Evolutionary conservation across 2,329 filamentous ascomycete genomes (phyloP).

Genomic region (Allantophomopsis cytisporea): DNA sequence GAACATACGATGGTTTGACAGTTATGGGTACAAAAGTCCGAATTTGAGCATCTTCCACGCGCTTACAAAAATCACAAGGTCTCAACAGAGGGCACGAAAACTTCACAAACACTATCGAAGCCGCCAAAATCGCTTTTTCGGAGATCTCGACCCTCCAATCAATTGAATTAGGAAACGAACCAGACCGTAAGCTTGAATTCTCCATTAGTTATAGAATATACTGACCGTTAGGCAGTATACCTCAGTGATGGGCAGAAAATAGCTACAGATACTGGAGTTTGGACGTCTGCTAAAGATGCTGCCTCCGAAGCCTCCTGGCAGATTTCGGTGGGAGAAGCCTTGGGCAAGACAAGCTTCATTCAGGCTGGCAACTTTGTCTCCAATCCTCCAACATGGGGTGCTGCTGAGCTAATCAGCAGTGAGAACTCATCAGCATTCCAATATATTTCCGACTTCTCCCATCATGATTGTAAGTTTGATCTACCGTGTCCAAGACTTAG

Average conservation of each 20-base stretch:
- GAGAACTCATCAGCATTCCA: conserved; percentile 1
- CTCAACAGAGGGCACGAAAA: neutral
- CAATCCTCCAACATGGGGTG: conserved; percentile 13
- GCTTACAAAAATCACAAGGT: too few relatives aligned
- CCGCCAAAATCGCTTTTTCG: too few relatives aligned
- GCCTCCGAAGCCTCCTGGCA: conserved; percentile 14
- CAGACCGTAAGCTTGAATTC: too few relatives aligned
- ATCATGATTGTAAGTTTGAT: conserved; percentile 11
- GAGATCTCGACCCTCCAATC: too few relatives aligned
- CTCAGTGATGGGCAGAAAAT: conserved; percentile 2
- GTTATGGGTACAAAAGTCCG: conserved; percentile 22
- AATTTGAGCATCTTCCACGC: too few relatives aligned
- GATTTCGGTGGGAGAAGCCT: conserved; percentile 8
- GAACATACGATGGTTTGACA: conserved; percentile 31
- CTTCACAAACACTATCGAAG: neutral
- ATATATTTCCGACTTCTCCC: conserved; percentile 14
- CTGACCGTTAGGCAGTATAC: too few relatives aligned
- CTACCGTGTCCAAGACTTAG: too few relatives aligned
- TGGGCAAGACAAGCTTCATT: conserved; percentile 8
- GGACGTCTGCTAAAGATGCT: conserved; percentile 12
- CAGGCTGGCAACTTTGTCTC: conserved; percentile 14
- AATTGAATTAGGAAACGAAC: too few relatives aligned
- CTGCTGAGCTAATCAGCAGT: conserved; percentile 12
- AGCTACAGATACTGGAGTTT: conserved; percentile 7
- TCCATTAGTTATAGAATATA: too few relatives aligned